phyloP scores from a whole-genome alignment of 192 early-diverging fungal species.

The Entrophospora sp. region DNA sequence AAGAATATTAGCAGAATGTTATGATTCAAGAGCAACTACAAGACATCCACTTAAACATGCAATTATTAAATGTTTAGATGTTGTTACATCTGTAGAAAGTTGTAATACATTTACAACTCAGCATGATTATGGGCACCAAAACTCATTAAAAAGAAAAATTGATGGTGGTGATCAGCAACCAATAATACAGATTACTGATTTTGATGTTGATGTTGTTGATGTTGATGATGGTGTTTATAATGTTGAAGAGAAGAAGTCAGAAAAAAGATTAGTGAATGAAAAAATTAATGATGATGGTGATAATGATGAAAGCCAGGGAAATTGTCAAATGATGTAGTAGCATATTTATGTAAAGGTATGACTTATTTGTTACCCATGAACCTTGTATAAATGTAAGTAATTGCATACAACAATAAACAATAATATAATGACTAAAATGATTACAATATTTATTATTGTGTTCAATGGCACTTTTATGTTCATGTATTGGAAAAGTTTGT shows the following conservation, averaged over 20 bases:
- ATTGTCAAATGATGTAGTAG: conserved; percentile 22
- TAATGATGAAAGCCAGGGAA: background rate
- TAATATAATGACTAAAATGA: background rate
- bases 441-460: conserved; percentile 46
- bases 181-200: background rate
- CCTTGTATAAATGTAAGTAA: conserved; percentile 79
- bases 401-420: background rate
- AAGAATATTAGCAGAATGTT: conserved; percentile 35
- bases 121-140: background rate
- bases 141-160: conserved; percentile 24
- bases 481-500: conserved; percentile 81
- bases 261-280: conserved; percentile 5
- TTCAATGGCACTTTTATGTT: conserved; percentile 90
- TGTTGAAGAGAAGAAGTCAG: too few species aligned
- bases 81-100: conserved; percentile 49
- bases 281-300: background rate
- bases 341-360: conserved; percentile 79
- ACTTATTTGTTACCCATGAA: conserved; percentile 73
- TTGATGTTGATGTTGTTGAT: too few species aligned
- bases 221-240: too few species aligned
- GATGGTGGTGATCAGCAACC: background rate
- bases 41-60: conserved; percentile 71
- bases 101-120: background rate
- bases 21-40: conserved; percentile 36
- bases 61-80: conserved; percentile 67